Conservation (phyloP, 2,329 filamentous ascomycete species). For the Claviceps sp. region DNA sequence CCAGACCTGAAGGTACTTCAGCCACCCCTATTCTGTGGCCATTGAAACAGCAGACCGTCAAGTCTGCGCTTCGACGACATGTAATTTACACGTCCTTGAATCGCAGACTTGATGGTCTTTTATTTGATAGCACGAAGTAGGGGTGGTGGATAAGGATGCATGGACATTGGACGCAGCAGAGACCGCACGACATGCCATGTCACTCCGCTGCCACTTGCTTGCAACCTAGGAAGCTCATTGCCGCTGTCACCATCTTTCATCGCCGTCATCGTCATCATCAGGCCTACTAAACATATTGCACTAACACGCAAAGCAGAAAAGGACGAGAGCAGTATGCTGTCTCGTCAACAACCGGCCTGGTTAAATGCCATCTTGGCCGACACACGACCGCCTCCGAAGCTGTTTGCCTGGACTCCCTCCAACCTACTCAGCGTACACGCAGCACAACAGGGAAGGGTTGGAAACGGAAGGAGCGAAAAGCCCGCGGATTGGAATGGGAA, state of each 20-base stretch:
- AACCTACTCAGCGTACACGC: slow-evolving; percentile 13
- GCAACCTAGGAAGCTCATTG: background rate
- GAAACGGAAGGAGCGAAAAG: background rate
- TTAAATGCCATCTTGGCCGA: slow-evolving; percentile 17
- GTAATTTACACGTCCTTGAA: too few relatives aligned
- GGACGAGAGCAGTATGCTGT: background rate
- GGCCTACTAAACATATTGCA: background rate
- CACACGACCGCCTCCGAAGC: slow-evolving; percentile 15
- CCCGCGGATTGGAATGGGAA: background rate
- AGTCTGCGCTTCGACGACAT: too few relatives aligned
- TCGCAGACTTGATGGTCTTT: too few relatives aligned
- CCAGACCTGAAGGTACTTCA: background rate
- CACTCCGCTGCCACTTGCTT: background rate
- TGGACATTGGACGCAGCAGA: background rate
- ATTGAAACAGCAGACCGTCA: too few relatives aligned
- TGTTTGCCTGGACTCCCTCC: slow-evolving; percentile 23
- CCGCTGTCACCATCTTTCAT: background rate
- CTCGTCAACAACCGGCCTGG: slow-evolving; percentile 15
- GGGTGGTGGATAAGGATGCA: background rate
- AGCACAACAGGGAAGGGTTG: background rate
- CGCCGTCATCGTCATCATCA: background rate
- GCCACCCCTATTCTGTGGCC: too few relatives aligned
- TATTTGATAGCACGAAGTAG: too few relatives aligned
- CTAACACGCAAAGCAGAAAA: background rate
- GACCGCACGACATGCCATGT: background rate